Evolutionary conservation across 2,329 filamentous ascomycete genomes (phyloP), one percentile per base, ranked within the genome.

Genomic region (Pyricularia sp.): DNA sequence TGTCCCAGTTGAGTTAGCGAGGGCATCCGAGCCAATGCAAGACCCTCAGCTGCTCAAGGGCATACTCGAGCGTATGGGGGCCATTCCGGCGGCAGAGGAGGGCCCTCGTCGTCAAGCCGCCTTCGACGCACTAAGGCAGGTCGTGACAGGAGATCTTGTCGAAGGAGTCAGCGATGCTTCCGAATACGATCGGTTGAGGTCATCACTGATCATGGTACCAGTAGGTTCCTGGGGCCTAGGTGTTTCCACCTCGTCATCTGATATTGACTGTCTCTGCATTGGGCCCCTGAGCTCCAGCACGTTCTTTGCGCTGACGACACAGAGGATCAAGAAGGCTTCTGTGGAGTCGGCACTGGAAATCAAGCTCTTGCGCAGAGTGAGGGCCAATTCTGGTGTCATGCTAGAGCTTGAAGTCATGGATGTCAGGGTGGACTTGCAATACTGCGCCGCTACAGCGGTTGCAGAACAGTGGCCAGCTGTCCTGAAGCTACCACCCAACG

Each of bases 161-260:
- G 65, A 42, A 12, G 65, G 55, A n/a, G 42, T 31, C 25, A 25
- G 30, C 25, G 28, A 26, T 20, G 58, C 7, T 12, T 30, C 63
- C 14, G 30, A 58, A 17, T 30, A 70, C 23, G 59, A 67, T 59
- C 71, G 76, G 25, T 73, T 76, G 9, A 73, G 74, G 2, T 75
- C 77, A 17, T 75, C 81, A 1, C 78, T 90, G 55, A 78, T 88
- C 0, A 73, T 91, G 9, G 81, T 86, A 6, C 82, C 88, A 0
- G 86, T 90, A n/a, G 89, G 89, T 0, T 91, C 89, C 0, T 90
- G 88, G 73, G 86, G 85, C 3, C 78, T 91, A 3, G 85, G 84
- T 11, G 84, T 88, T 3, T 90, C 88, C 86, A 86, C 85, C 1
- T 73, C 79, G 1, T 75, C 81, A 0, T 91, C 88, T 1, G 87